These are phyloP conservation scores for Truncatella angustata DNA, from an alignment of 2,329 filamentous ascomycete species.

Conservation along the genomic window DNA sequence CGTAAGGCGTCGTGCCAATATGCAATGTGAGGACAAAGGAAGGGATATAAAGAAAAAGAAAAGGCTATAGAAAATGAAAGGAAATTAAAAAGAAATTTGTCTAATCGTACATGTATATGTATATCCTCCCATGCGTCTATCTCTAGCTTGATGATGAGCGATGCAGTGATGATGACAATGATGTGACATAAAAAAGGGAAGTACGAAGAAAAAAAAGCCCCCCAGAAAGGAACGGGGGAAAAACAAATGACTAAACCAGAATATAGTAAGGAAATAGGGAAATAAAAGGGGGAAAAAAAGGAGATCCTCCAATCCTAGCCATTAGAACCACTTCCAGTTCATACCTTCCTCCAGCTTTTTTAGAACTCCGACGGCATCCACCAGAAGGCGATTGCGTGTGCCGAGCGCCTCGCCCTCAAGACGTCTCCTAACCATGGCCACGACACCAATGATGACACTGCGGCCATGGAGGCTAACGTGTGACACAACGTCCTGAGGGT, in stretches of 20 bases:
- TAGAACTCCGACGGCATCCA: conserved; percentile 53
- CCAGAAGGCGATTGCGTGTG: conserved; percentile 46
- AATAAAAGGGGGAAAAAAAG: not conserved
- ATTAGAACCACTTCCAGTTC: conserved; percentile 40
- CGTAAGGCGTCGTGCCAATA: not conserved
- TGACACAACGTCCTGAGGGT: conserved; percentile 36
- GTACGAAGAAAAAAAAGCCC: not conserved
- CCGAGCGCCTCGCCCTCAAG: conserved; percentile 49
- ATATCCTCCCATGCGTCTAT: conserved; percentile 9
- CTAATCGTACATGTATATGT: conserved; percentile 10
- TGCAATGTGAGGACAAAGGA: not conserved
- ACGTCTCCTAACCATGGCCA: conserved; percentile 45
- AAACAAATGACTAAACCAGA: not conserved
- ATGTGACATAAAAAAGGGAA: not conserved
- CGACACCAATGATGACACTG: conserved; percentile 42
- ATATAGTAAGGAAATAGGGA: not conserved
- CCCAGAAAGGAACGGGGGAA: too few relatives aligned
- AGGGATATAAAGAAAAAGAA: conserved; percentile 10
- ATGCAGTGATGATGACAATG: conserved; percentile 1
- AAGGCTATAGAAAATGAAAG: conserved; percentile 14
- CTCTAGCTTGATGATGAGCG: conserved; percentile 1
- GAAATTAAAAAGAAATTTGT: conserved; percentile 10
- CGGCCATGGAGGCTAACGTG: conserved; percentile 25
- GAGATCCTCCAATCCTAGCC: not conserved
- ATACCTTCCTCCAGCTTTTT: conserved; percentile 47